phyloP scores from a whole-genome alignment of 1,139 yeast genomes.

The Candida sojae region DNA sequence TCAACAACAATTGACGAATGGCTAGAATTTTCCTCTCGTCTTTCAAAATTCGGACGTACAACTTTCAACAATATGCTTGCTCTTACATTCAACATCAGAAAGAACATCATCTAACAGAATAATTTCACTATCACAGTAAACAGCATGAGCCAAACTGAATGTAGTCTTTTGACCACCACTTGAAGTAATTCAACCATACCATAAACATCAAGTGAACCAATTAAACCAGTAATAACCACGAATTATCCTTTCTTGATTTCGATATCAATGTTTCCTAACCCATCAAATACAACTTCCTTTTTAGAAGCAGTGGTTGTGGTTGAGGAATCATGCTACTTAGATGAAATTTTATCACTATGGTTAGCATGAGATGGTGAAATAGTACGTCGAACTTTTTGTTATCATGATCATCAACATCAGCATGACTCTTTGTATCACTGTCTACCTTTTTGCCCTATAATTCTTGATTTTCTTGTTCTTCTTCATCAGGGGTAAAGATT shows the following conservation, averaged over 20 bases:
- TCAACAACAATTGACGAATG: slow-evolving; percentile 48
- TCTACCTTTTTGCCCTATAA: slow-evolving; percentile 12
- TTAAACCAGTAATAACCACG: slow-evolving; percentile 67
- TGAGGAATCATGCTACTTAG: slow-evolving; percentile 9
- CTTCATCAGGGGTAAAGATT: slow-evolving; percentile 30
- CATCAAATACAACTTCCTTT: slow-evolving; percentile 9
- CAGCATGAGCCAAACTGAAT: slow-evolving; percentile 47
- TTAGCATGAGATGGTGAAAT: slow-evolving; percentile 1
- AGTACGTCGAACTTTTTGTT: slow-evolving; percentile 2
- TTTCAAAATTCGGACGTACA: slow-evolving; percentile 35
- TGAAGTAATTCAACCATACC: slow-evolving; percentile 44
- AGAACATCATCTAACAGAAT: slow-evolving; percentile 47
- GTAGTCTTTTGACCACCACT: slow-evolving; percentile 55
- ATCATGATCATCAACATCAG: not conserved
- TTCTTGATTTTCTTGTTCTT: slow-evolving; percentile 13
- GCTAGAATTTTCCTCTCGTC: slow-evolving; percentile 46
- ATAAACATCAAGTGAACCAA: too few relatives aligned
- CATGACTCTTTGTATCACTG: slow-evolving; percentile 4
- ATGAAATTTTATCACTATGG: slow-evolving; percentile 8
- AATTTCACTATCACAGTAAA: slow-evolving; percentile 41
- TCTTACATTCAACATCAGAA: slow-evolving; percentile 53
- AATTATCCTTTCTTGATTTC: slow-evolving; percentile 51
- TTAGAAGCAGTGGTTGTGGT: slow-evolving; percentile 6
- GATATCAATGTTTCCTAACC: slow-evolving; percentile 21
- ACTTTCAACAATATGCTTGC: slow-evolving; percentile 41